Conservation (phyloP, 176 grass and related monocot genomes). For the Thinopyrum elongatum region DNA sequence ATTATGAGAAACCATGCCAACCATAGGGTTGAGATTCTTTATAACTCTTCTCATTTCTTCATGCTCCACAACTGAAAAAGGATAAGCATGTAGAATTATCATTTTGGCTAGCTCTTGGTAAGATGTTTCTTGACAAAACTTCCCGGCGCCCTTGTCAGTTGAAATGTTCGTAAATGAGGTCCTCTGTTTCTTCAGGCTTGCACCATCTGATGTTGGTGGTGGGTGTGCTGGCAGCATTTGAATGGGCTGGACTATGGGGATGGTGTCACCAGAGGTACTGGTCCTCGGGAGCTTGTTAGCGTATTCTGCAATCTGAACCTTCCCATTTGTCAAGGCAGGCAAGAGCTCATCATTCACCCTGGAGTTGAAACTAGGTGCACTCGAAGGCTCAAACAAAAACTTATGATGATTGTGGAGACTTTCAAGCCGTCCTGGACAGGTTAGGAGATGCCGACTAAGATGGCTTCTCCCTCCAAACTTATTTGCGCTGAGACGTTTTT, state of each 20-base stretch:
- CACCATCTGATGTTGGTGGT: conserved; percentile 22
- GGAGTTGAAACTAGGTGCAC: conserved; percentile 30
- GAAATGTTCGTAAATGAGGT: conserved; percentile 26
- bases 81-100: conserved; percentile 45
- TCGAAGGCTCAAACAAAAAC: conserved; percentile 9
- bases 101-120: conserved; percentile 43
- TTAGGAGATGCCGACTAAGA: conserved; percentile 49
- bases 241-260: conserved; percentile 30
- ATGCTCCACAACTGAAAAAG: conserved; percentile 47
- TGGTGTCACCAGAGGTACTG: conserved; percentile 29
- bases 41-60: conserved; percentile 59
- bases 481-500: conserved; percentile 52
- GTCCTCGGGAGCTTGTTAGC: conserved; percentile 25
- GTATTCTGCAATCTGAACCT: conserved; percentile 48
- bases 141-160: conserved; percentile 21
- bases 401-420: conserved; percentile 14
- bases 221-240: conserved; percentile 23
- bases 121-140: conserved; percentile 38
- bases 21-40: conserved; percentile 42
- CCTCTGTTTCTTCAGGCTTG: conserved; percentile 32
- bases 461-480: conserved; percentile 62
- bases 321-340: conserved; percentile 52
- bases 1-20: conserved; percentile 5
- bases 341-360: conserved; percentile 44
- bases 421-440: conserved; percentile 39